Evolutionary conservation across 1,139 yeast genomes (phyloP).

Genomic region (Saccharomyces hybrid): DNA sequence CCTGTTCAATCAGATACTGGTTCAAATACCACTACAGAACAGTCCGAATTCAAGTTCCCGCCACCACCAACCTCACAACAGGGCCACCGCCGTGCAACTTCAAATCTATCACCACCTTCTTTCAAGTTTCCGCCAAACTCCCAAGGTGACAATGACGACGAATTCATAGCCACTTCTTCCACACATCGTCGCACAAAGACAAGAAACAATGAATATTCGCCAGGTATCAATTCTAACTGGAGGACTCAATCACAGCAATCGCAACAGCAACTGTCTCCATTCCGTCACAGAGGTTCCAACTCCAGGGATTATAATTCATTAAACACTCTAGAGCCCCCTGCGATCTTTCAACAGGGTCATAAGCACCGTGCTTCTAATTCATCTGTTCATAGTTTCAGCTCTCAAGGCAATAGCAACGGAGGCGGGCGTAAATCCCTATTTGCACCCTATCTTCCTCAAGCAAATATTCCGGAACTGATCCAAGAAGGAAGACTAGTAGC

Average conservation of each 20-base stretch:
- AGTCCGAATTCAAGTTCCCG: constrained; percentile 46
- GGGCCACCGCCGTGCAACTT: constrained; percentile 26
- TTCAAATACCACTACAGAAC: constrained; percentile 11
- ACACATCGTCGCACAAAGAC: constrained; percentile 34
- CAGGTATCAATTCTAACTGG: constrained; percentile 58
- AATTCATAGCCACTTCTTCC: constrained; percentile 29
- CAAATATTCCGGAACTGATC: constrained; percentile 80
- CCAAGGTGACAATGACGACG: constrained; percentile 23
- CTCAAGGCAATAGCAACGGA: constrained; percentile 37
- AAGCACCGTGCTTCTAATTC: constrained; percentile 63
- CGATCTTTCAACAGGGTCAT: constrained; percentile 71
- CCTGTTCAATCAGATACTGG: constrained; percentile 12
- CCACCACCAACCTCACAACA: constrained; percentile 34
- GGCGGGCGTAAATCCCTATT: constrained; percentile 69
- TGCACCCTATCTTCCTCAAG: constrained; percentile 94
- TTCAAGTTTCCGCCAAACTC: constrained; percentile 16
- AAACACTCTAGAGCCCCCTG: constrained; percentile 43
- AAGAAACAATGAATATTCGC: constrained; percentile 25
- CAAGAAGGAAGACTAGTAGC: constrained; percentile 88
- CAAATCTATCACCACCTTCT: constrained; percentile 19
- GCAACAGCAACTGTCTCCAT: constrained; percentile 26
- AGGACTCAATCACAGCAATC: constrained; percentile 36
- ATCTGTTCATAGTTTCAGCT: constrained; percentile 27
- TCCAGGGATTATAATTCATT: constrained; percentile 28
- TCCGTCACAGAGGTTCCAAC: constrained; percentile 27